These are phyloP conservation scores for Rhizopogon salebrosus DNA, from an alignment of 768 basidiomycete species.

Conservation along the genomic window DNA sequence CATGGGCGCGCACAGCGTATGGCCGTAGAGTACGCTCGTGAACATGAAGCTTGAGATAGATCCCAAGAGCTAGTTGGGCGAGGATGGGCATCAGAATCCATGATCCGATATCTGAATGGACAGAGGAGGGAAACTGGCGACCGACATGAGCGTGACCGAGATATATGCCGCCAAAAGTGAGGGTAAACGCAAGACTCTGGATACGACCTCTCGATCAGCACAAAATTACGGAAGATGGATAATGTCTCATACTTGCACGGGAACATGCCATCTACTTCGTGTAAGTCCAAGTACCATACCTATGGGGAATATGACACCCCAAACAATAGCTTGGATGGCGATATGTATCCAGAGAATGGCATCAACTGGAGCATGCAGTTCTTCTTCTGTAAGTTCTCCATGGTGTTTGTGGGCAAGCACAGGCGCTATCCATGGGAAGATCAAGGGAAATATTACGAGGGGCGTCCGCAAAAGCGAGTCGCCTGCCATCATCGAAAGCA, in stretches of 20 bases:
- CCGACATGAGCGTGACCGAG: constrained; percentile 88
- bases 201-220: background rate
- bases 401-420: constrained; percentile 54
- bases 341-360: constrained; percentile 81
- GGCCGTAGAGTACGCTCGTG: constrained; percentile 72
- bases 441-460: background rate
- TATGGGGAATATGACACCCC: constrained; percentile 84
- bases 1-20: constrained; percentile 65
- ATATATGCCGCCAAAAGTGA: constrained; percentile 70
- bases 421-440: background rate
- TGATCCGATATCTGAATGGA: constrained; percentile 63
- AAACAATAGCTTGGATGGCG: constrained; percentile 66
- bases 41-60: constrained; percentile 91
- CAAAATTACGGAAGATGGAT: background rate
- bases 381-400: constrained; percentile 59
- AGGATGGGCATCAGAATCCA: constrained; percentile 54
- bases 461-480: background rate
- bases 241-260: constrained; percentile 58
- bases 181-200: constrained; percentile 59
- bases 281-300: constrained; percentile 75
- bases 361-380: constrained; percentile 64
- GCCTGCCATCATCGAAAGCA: background rate
- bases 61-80: constrained; percentile 65
- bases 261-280: constrained; percentile 89
- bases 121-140: constrained; percentile 66